Percentiles rank a stretch among this genome's conserved stretches.
These are phyloP conservation scores for Meripilus lineatus DNA, from an alignment of 1,284 basidiomycete species.

Conservation along the genomic window DNA sequence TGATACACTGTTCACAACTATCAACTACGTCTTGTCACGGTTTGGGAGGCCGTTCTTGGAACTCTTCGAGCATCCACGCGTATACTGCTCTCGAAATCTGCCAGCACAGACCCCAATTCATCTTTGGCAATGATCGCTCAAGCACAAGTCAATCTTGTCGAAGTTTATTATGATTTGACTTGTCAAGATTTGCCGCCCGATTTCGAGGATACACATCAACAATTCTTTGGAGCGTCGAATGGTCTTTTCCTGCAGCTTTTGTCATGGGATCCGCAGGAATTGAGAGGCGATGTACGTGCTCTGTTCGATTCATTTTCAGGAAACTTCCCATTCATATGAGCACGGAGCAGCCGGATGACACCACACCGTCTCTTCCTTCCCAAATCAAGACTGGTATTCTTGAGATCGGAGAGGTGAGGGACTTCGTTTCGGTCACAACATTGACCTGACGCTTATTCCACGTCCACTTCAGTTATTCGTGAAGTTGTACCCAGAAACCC, in stretches of 20 bases:
- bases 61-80: conserved; percentile 67
- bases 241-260: conserved; percentile 81
- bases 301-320: conserved; percentile 2
- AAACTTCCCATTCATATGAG: conserved; percentile 12
- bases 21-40: conserved; percentile 86
- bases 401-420: conserved; percentile 76
- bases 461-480: conserved; percentile 68
- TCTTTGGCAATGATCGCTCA: conserved; percentile 58
- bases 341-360: conserved; percentile 68
- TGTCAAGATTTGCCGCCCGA: conserved; percentile 94
- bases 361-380: conserved; percentile 76
- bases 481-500: conserved; percentile 87
- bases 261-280: conserved; percentile 69
- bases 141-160: conserved; percentile 74
- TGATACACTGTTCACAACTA: conserved; percentile 84
- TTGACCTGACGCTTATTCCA: neutral
- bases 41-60: conserved; percentile 85
- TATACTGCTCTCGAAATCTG: conserved; percentile 40
- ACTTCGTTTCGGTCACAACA: neutral
- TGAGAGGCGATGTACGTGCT: conserved; percentile 65
- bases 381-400: conserved; percentile 88
- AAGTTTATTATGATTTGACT: conserved; percentile 92
- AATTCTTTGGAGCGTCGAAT: conserved; percentile 68
- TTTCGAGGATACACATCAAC: conserved; percentile 84
- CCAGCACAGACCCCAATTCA: conserved; percentile 29